These are phyloP conservation scores for Gracilaria domingensis DNA, from an alignment of 23 red algal genomes.

Conservation along the genomic window DNA sequence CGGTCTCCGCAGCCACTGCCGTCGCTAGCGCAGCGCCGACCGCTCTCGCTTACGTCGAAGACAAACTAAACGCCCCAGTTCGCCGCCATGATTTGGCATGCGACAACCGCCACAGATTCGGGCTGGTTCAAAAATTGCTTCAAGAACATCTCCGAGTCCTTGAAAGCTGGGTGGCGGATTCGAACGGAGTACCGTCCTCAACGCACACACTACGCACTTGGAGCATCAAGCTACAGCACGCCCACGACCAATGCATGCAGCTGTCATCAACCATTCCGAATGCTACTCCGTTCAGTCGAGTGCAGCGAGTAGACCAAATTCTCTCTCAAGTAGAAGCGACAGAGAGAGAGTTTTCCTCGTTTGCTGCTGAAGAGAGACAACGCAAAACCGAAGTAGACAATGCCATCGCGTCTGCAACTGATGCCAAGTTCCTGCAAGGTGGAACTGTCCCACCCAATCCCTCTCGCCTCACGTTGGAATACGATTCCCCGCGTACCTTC, in stretches of 20 bases:
- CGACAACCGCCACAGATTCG: neutral
- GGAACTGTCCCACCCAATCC: too few relatives aligned
- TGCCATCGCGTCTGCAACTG: too few relatives aligned
- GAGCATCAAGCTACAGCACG: neutral
- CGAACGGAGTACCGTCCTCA: neutral
- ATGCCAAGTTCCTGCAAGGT: too few relatives aligned
- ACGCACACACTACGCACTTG: neutral
- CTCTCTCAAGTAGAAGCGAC: neutral
- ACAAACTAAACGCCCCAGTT: neutral
- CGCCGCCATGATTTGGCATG: neutral
- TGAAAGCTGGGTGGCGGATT: neutral
- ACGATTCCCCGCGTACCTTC: neutral
- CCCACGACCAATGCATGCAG: neutral
- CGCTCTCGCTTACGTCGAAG: neutral
- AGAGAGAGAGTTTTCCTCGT: neutral
- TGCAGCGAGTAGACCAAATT: neutral
- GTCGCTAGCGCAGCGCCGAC: neutral
- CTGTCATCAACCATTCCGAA: neutral
- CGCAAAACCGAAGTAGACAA: neutral
- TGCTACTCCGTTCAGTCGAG: neutral
- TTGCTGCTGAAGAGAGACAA: neutral
- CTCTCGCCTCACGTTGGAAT: neutral
- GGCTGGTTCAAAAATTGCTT: neutral
- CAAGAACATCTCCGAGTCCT: neutral
- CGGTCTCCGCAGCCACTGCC: neutral